Evolutionary conservation across 2,329 filamentous ascomycete species (phyloP).

Genomic region (Sporothrix euskadiensis): DNA sequence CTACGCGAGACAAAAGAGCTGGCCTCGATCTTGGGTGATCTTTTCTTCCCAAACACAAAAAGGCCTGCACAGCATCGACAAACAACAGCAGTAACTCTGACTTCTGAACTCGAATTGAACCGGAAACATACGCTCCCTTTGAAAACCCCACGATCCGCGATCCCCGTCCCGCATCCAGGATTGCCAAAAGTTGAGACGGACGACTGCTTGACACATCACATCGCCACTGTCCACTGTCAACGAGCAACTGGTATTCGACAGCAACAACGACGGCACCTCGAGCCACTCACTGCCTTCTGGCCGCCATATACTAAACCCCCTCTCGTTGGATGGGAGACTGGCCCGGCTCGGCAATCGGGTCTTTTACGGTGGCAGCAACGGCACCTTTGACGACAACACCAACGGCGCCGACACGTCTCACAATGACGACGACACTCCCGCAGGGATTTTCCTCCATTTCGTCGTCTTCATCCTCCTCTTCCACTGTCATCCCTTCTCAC

Average conservation of each 20-base stretch:
- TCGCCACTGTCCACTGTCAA: not conserved
- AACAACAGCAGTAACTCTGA: not conserved
- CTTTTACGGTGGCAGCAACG: constrained; percentile 30
- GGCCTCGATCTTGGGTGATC: not conserved
- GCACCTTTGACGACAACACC: not conserved
- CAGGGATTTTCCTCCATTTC: constrained; percentile 47
- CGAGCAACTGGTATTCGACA: not conserved
- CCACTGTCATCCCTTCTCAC: constrained; percentile 4
- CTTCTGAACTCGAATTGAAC: not conserved
- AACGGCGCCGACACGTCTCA: constrained; percentile 24
- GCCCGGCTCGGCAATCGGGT: constrained; percentile 46
- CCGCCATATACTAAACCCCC: constrained; percentile 40
- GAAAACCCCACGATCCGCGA: constrained; percentile 10
- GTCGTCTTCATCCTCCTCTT: constrained; percentile 30
- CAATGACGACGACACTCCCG: constrained; percentile 41
- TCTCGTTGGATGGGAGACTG: constrained; percentile 53
- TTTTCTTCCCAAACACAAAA: not conserved
- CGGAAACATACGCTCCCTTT: constrained; percentile 1
- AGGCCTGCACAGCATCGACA: not conserved
- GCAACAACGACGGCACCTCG: not conserved
- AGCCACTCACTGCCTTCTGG: not conserved
- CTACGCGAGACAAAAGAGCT: constrained; percentile 8
- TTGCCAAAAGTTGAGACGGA: constrained; percentile 19
- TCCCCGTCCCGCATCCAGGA: constrained; percentile 3
- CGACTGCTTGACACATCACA: constrained; percentile 7